Percentiles rank a stretch among this genome's conserved stretches.
Evolutionary conservation across 139 green algal genomes (phyloP).

Genomic region (Closterium sp.): DNA sequence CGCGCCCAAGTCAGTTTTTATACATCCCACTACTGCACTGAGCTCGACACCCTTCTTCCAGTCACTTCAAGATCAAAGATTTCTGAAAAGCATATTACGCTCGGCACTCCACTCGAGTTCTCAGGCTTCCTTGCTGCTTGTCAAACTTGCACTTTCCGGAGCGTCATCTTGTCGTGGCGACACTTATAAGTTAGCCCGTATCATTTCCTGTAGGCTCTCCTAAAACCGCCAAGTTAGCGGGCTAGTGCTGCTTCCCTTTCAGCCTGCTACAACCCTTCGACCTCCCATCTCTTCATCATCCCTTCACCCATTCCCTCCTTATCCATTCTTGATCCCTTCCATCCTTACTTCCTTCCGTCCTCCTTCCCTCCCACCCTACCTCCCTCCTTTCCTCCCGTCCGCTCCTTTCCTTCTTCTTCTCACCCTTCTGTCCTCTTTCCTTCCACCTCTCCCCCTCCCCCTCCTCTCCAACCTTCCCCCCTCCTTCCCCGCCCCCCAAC

Average conservation of each 20-base stretch:
- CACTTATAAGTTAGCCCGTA: background rate
- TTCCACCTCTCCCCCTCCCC: too few species aligned
- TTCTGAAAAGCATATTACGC: too few species aligned
- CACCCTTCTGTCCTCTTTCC: background rate
- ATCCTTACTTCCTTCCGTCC: too few species aligned
- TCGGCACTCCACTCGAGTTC: background rate
- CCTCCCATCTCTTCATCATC: background rate
- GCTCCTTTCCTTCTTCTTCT: too few species aligned
- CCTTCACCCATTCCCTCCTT: background rate
- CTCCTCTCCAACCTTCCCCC: background rate
- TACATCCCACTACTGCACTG: too few species aligned
- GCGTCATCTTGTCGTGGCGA: background rate
- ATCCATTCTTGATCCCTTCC: background rate
- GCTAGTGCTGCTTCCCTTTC: background rate
- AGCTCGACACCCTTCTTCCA: too few species aligned
- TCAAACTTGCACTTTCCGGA: background rate
- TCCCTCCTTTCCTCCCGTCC: background rate
- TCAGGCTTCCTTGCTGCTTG: background rate
- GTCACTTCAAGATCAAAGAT: too few species aligned
- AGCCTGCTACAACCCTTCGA: background rate
- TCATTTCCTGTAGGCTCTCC: too few species aligned
- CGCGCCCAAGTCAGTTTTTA: too few species aligned
- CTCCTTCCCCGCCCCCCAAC: background rate
- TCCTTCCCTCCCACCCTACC: too few species aligned
- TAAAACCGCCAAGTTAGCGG: too few species aligned